Conservation (phyloP, 768 basidiomycete species). For the Heimioporus sp. region DNA sequence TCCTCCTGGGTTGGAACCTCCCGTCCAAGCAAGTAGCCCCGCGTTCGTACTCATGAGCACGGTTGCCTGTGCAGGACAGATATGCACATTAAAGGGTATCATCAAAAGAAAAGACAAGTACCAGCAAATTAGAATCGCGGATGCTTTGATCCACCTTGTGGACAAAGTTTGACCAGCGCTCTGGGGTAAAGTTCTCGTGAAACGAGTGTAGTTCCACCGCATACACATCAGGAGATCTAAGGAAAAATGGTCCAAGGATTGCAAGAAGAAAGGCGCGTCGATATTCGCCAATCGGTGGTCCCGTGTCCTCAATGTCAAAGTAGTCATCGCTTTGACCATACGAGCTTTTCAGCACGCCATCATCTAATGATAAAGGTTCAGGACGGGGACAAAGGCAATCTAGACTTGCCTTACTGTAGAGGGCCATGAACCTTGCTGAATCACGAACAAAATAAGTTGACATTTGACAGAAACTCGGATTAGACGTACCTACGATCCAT, state of each 20-base stretch:
- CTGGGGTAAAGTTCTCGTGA: constrained; percentile 25
- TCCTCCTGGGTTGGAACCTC: background rate
- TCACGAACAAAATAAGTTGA: constrained; percentile 1
- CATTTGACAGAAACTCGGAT: background rate
- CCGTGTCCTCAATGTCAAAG: constrained; percentile 28
- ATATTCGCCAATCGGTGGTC: constrained; percentile 12
- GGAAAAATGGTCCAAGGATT: constrained; percentile 20
- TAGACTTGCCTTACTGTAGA: constrained; percentile 22
- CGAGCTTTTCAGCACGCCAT: constrained; percentile 26
- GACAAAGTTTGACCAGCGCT: constrained; percentile 29
- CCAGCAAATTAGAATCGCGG: constrained; percentile 31
- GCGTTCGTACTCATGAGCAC: constrained; percentile 26
- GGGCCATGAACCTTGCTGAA: constrained; percentile 29
- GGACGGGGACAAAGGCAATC: background rate
- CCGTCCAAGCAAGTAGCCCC: constrained; percentile 23
- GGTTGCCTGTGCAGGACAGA: constrained; percentile 19
- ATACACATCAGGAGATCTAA: constrained; percentile 27
- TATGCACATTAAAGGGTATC: background rate
- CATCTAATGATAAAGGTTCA: constrained; percentile 12
- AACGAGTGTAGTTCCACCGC: constrained; percentile 29
- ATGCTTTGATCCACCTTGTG: constrained; percentile 31
- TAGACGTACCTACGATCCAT: constrained; percentile 26
- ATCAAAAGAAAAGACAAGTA: background rate
- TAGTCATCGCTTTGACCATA: constrained; percentile 32
- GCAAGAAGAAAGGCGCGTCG: constrained; percentile 17